phyloP scores from a whole-genome alignment of 176 grass and related monocot species.

The Calamus simplicifolius region DNA sequence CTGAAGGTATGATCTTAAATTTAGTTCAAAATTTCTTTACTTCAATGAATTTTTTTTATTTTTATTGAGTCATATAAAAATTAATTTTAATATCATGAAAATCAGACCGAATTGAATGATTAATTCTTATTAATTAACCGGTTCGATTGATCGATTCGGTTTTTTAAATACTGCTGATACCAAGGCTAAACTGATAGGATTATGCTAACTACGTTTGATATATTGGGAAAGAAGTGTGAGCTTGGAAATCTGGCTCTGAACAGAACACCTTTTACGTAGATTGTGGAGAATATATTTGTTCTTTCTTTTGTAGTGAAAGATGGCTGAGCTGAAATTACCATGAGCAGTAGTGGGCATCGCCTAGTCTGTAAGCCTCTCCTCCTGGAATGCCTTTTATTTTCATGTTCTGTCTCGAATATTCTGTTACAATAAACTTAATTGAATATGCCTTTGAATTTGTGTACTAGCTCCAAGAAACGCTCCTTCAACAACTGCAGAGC shows the following conservation, averaged over 20 bases:
- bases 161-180: too few species aligned
- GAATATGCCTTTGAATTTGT: conserved; percentile 1
- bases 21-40: too few species aligned
- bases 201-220: conserved; percentile 68
- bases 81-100: too few species aligned
- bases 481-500: conserved; percentile 50
- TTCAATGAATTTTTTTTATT: too few species aligned
- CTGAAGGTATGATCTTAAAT: too few species aligned
- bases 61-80: too few species aligned
- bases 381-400: neutral
- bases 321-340: conserved; percentile 66
- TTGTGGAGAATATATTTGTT: conserved; percentile 84
- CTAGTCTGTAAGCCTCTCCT: conserved; percentile 50
- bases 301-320: conserved; percentile 94
- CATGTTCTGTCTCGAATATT: neutral
- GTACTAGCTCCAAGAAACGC: conserved; percentile 79
- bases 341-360: conserved; percentile 57
- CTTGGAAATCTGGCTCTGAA: conserved; percentile 80
- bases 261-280: conserved; percentile 78
- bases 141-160: too few species aligned
- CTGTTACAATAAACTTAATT: neutral
- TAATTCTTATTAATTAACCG: conserved; percentile 26
- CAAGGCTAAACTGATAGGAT: conserved; percentile 66
- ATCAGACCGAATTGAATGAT: too few species aligned
- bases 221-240: conserved; percentile 42